Percentiles rank a stretch among this genome's conserved stretches.
Conservation (phyloP, 108 stramenopile species). For the Nitzschia sp. region DNA sequence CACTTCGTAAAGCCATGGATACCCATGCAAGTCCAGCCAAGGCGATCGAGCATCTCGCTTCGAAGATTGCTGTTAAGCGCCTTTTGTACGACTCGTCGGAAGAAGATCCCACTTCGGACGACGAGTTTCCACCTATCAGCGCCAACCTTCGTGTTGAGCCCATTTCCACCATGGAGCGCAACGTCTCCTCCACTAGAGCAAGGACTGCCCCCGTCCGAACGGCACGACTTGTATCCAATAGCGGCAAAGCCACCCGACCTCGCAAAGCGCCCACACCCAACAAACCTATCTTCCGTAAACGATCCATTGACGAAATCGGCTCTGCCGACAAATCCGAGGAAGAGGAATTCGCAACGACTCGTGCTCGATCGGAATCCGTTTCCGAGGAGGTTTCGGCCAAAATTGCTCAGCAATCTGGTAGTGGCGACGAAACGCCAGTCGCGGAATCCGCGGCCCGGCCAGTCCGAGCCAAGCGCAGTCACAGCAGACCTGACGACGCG, state of each 20-base stretch:
- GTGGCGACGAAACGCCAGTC: neutral
- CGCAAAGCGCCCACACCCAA: conserved; percentile 3
- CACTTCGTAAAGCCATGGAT: conserved; percentile 40
- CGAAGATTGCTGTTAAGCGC: conserved; percentile 32
- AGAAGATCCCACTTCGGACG: conserved; percentile 9
- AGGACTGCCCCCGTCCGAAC: conserved; percentile 3
- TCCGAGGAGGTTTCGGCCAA: conserved; percentile 24
- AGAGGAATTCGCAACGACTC: conserved; percentile 4
- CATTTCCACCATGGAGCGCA: neutral
- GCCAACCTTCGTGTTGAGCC: conserved; percentile 1
- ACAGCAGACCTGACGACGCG: neutral
- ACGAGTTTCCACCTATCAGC: conserved; percentile 11
- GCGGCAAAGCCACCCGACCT: neutral
- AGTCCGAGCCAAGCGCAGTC: conserved; percentile 12
- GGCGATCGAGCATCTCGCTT: conserved; percentile 59
- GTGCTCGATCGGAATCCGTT: conserved; percentile 25
- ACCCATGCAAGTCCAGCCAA: conserved; percentile 25
- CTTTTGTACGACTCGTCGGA: conserved; percentile 27
- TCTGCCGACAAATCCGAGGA: conserved; percentile 2
- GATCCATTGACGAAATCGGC: conserved; percentile 27
- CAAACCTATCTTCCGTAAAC: conserved; percentile 19
- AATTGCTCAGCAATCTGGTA: conserved; percentile 12
- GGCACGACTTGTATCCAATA: neutral
- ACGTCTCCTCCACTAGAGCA: neutral
- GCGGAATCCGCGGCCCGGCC: neutral